phyloP scores from a whole-genome alignment of 2,329 filamentous ascomycete species.

The Diplodia seriata region DNA sequence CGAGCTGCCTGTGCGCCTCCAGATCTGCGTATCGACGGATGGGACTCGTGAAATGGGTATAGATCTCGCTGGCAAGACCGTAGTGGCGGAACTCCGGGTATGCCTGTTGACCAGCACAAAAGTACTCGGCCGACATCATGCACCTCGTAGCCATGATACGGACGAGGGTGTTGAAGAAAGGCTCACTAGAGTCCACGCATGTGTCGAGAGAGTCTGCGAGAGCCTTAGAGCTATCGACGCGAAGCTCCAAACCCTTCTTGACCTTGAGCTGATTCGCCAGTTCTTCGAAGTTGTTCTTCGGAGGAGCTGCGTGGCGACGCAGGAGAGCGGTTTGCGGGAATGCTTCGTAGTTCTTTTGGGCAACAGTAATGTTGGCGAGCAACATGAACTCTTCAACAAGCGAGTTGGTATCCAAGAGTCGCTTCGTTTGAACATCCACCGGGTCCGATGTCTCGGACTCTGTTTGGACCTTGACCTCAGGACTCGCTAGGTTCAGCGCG shows the following conservation, averaged over 20 bases:
- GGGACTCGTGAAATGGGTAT: slow-evolving; percentile 97
- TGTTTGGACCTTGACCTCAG: slow-evolving; percentile 93
- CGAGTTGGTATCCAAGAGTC: slow-evolving; percentile 93
- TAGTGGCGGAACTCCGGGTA: slow-evolving; percentile 97
- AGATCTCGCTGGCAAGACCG: slow-evolving; percentile 93
- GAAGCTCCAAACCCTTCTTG: slow-evolving; percentile 80
- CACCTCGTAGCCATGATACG: slow-evolving; percentile 97
- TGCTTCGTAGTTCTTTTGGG: slow-evolving; percentile 84
- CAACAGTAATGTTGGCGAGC: slow-evolving; percentile 95
- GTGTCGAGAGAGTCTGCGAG: slow-evolving; percentile 89
- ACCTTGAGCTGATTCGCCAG: slow-evolving; percentile 88
- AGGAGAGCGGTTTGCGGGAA: slow-evolving; percentile 96
- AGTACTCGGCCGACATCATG: slow-evolving; percentile 99
- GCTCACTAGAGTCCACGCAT: slow-evolving; percentile 79
- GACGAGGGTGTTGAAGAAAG: slow-evolving; percentile 98
- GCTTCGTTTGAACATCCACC: slow-evolving; percentile 94
- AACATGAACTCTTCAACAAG: slow-evolving; percentile 99
- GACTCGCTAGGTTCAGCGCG: slow-evolving; percentile 93
- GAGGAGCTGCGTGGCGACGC: slow-evolving; percentile 88
- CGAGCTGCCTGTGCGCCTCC: slow-evolving; percentile 90
- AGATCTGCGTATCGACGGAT: slow-evolving; percentile 98
- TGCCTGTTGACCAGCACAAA: slow-evolving; percentile 90
- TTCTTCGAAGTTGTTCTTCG: slow-evolving; percentile 96
- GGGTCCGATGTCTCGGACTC: slow-evolving; percentile 96
- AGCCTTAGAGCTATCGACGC: slow-evolving; percentile 86